Conservation (phyloP, 78 protist genomes). For the Pelomyxa schiedti region DNA sequence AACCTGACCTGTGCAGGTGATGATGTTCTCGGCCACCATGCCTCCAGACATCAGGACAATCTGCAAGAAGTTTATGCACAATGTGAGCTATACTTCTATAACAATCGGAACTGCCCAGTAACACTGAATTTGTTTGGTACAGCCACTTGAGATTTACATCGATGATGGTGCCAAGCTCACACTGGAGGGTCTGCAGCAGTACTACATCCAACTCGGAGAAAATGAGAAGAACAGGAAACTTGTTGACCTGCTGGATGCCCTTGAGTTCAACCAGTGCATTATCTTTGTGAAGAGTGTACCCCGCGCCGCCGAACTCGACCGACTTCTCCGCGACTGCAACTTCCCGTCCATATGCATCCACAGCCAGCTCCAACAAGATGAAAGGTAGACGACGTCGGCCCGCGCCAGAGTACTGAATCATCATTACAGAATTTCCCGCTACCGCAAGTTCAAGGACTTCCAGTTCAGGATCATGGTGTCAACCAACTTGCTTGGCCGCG, state of each 20-base stretch:
- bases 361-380: conserved; percentile 64
- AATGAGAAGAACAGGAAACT: conserved; percentile 85
- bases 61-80: conserved; percentile 84
- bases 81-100: conserved; percentile 17
- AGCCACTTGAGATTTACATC: conserved; percentile 85
- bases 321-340: conserved; percentile 58
- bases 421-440: conserved; percentile 37
- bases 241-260: conserved; percentile 85
- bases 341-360: conserved; percentile 93
- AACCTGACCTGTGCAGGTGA: too few species aligned
- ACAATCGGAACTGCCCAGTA: not conserved
- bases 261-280: conserved; percentile 95
- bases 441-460: conserved; percentile 87
- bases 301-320: conserved; percentile 68
- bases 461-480: conserved; percentile 91
- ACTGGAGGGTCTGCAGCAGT: conserved; percentile 95
- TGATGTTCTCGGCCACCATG: conserved; percentile 99
- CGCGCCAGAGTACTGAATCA: not conserved
- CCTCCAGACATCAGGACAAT: conserved; percentile 53
- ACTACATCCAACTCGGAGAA: conserved; percentile 82
- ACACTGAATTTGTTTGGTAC: not conserved
- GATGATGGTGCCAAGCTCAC: conserved; percentile 89
- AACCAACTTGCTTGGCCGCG: conserved; percentile 96
- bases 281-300: conserved; percentile 81
- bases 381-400: conserved; percentile 16